Percentiles rank a stretch among this genome's conserved stretches.
phyloP scores from a whole-genome alignment of 257 asterid genomes.

The Rehmannia glutinosa region DNA sequence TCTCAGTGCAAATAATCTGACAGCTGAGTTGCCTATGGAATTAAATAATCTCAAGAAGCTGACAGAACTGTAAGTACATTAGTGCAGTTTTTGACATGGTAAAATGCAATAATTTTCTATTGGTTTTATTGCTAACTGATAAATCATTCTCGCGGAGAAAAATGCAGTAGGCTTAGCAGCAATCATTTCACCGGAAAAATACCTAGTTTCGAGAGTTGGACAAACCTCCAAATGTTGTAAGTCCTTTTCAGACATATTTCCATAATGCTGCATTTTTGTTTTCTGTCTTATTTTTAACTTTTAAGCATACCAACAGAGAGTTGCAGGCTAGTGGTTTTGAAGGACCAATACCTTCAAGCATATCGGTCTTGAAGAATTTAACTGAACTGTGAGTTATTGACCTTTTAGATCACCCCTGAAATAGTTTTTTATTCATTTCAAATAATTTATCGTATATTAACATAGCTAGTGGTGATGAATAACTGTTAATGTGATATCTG shows the following conservation, averaged over 20 bases:
- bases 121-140: background rate
- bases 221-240: slow-evolving; percentile 45
- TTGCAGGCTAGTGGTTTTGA: slow-evolving; percentile 51
- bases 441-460: background rate
- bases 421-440: background rate
- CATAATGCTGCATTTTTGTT: background rate
- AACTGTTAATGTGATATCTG: background rate
- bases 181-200: slow-evolving; percentile 47
- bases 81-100: background rate
- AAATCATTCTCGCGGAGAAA: background rate
- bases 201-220: slow-evolving; percentile 42
- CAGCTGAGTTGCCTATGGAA: slow-evolving; percentile 43
- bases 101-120: background rate
- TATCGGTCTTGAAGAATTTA: slow-evolving; percentile 39
- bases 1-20: slow-evolving; percentile 43
- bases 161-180: slow-evolving; percentile 52
- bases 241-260: slow-evolving; percentile 17
- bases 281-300: background rate
- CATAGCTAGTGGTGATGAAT: background rate
- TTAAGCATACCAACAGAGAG: slow-evolving; percentile 39
- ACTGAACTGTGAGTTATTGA: slow-evolving; percentile 43
- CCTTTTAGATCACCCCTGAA: background rate
- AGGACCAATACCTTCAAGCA: slow-evolving; percentile 60
- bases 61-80: slow-evolving; percentile 40
- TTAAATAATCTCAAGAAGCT: slow-evolving; percentile 31